Percentiles rank a stretch among this genome's conserved stretches.
Evolutionary conservation across 129 eudicot genomes (phyloP).

Genomic region (Flaveria robusta): DNA sequence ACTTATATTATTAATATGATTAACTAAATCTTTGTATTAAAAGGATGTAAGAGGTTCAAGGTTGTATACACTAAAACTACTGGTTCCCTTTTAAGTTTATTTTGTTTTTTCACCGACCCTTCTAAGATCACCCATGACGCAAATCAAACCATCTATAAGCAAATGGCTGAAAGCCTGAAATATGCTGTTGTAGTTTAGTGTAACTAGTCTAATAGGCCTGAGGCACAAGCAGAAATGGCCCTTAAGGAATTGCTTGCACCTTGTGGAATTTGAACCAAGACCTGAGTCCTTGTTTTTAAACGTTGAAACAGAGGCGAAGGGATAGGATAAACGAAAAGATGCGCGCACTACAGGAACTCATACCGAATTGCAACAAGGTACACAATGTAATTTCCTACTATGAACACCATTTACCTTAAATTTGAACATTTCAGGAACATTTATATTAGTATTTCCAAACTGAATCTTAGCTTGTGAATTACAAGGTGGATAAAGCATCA

Average conservation of each 20-base stretch:
- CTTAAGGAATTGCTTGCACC: background rate
- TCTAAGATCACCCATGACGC: background rate
- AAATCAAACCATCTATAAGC: background rate
- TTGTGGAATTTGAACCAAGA: background rate
- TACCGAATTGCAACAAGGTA: slow-evolving; percentile 99
- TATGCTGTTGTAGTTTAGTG: background rate
- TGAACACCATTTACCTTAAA: background rate
- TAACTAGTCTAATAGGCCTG: background rate
- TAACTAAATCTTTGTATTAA: background rate
- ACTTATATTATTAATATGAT: background rate
- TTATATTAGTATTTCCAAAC: slow-evolving; percentile 4
- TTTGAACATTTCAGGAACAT: background rate
- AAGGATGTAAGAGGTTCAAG: background rate
- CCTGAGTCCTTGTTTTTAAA: slow-evolving; percentile 7
- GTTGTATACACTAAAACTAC: background rate
- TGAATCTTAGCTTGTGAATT: slow-evolving; percentile 14
- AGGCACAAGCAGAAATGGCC: background rate
- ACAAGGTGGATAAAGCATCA: slow-evolving; percentile 98
- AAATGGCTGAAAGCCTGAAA: slow-evolving; percentile 3
- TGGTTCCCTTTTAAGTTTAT: background rate
- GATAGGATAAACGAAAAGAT: slow-evolving; percentile 99
- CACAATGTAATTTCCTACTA: background rate
- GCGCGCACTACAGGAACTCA: slow-evolving; percentile 98
- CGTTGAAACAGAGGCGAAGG: slow-evolving; percentile 84
- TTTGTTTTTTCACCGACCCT: background rate